Conservation (phyloP, 768 basidiomycete genomes). For the Asterophora lycoperdoides region DNA sequence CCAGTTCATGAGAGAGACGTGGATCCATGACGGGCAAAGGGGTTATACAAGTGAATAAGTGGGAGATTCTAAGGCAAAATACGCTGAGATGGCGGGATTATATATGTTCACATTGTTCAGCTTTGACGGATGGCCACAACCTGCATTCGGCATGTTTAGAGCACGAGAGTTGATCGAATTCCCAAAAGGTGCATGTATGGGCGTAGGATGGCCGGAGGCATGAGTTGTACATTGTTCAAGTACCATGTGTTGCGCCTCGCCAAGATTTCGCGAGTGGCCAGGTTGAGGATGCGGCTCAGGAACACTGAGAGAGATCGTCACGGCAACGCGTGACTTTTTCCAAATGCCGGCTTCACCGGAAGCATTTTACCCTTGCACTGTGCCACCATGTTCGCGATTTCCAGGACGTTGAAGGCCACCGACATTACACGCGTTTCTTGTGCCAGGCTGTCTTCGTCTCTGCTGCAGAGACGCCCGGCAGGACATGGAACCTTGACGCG, state of each 20-base stretch:
- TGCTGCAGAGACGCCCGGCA: background rate
- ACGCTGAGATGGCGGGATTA: background rate
- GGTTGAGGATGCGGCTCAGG: background rate
- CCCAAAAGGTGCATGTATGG: background rate
- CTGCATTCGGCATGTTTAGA: conserved; percentile 2
- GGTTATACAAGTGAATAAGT: background rate
- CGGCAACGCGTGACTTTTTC: background rate
- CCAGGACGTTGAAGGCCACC: background rate
- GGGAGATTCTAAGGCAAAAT: conserved; percentile 1
- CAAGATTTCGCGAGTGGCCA: conserved; percentile 1
- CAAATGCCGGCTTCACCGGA: background rate
- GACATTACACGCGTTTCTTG: background rate
- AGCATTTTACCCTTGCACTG: background rate
- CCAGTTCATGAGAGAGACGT: conserved; percentile 12
- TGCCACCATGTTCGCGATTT: conserved; percentile 7
- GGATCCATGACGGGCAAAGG: conserved; percentile 12
- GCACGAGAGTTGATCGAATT: background rate
- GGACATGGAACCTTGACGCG: conserved; percentile 4
- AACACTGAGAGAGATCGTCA: background rate
- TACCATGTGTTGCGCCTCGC: background rate
- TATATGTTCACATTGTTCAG: conserved; percentile 5
- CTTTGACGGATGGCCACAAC: background rate
- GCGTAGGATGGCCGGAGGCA: background rate
- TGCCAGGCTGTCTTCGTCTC: background rate
- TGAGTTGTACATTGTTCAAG: conserved; percentile 8